These are phyloP conservation scores for Chrysanthemum seticuspe DNA, from an alignment of 129 eudicot genomes.

Conservation along the genomic window DNA sequence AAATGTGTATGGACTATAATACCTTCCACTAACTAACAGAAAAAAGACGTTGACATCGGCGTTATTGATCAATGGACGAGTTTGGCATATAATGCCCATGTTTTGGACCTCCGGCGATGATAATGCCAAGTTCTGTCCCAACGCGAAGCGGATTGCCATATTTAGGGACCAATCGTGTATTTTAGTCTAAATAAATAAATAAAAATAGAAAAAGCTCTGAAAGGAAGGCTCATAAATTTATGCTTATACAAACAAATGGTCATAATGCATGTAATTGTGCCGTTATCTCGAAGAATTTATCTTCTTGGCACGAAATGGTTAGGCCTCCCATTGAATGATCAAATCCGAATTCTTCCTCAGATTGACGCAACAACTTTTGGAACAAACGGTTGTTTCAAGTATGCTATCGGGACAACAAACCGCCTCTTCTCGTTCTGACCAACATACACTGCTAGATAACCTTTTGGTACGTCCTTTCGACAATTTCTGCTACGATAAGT, in stretches of 20 bases:
- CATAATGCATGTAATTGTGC: neutral
- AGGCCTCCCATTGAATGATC: conserved; percentile 33
- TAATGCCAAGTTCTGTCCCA: too few relatives aligned
- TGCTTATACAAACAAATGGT: conserved; percentile 1
- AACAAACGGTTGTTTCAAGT: conserved; percentile 28
- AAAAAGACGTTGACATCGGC: too few relatives aligned
- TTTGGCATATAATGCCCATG: too few relatives aligned
- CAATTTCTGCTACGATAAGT: neutral
- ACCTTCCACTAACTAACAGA: too few relatives aligned
- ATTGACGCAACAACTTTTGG: conserved; percentile 28
- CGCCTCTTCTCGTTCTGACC: conserved; percentile 21
- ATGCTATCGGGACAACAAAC: conserved; percentile 22
- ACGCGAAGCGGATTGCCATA: too few relatives aligned
- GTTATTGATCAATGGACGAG: too few relatives aligned
- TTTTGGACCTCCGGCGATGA: too few relatives aligned
- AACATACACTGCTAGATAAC: conserved; percentile 30
- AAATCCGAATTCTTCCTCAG: conserved; percentile 25
- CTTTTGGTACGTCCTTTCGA: conserved; percentile 25
- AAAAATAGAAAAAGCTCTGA: too few relatives aligned
- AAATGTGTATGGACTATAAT: too few relatives aligned
- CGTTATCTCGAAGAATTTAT: conserved; percentile 24
- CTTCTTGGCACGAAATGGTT: conserved; percentile 29
- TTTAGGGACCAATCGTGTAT: too few relatives aligned
- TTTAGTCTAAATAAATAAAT: too few relatives aligned
- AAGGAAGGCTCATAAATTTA: too few relatives aligned